A percentile compares a stretch with the other conserved stretches of the same genome.
Conservation (phyloP, 208 protist genomes). For the Phytomonas sp. region DNA sequence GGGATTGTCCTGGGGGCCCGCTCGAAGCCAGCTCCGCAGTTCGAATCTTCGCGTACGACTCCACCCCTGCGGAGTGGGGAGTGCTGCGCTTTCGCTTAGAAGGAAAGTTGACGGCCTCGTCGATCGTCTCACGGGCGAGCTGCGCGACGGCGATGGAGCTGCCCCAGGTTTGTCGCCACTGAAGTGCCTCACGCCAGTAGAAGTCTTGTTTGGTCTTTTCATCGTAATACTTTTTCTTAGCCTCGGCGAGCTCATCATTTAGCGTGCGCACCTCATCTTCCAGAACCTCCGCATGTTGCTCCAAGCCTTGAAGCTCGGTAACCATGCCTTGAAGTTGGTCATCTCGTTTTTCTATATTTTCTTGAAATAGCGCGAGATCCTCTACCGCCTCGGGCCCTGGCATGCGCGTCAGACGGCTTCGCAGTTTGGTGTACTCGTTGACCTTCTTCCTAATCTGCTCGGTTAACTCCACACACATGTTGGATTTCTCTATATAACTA, state of each 20-base stretch:
- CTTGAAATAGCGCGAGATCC: constrained; percentile 91
- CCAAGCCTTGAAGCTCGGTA: constrained; percentile 35
- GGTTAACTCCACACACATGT: constrained; percentile 90
- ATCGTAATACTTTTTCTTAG: constrained; percentile 88
- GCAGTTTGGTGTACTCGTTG: constrained; percentile 86
- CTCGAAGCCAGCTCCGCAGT: background rate
- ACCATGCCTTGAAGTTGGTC: constrained; percentile 86
- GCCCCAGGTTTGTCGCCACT: constrained; percentile 42
- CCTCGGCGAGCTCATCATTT: constrained; percentile 83
- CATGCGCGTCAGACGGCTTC: constrained; percentile 88
- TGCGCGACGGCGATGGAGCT: constrained; percentile 16
- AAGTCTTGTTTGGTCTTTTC: constrained; percentile 84
- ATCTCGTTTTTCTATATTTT: constrained; percentile 89
- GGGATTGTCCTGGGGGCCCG: background rate
- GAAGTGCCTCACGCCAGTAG: constrained; percentile 37
- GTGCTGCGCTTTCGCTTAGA: background rate
- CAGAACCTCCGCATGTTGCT: constrained; percentile 69
- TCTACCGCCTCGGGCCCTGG: constrained; percentile 94
- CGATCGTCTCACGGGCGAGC: constrained; percentile 4
- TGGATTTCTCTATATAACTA: constrained; percentile 92
- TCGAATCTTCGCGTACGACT: background rate
- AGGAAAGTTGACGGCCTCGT: background rate
- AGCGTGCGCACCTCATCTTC: constrained; percentile 88
- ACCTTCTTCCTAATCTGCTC: constrained; percentile 85
- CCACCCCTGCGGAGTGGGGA: background rate